phyloP scores from a whole-genome alignment of 495 filamentous ascomycete genomes.

The Neurospora africana region DNA sequence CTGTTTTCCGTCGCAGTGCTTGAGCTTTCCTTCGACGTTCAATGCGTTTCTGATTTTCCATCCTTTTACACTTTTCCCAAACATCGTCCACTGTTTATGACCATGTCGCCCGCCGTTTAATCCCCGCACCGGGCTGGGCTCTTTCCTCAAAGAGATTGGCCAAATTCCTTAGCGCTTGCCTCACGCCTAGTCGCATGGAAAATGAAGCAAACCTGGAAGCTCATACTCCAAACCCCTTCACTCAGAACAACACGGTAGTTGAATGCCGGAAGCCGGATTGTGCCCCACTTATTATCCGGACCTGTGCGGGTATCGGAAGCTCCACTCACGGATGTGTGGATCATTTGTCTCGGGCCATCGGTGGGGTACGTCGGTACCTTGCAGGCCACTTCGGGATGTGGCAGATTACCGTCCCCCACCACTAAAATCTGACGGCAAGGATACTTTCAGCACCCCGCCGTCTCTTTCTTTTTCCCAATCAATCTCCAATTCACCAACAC shows the following conservation, averaged over 20 bases:
- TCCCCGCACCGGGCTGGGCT: background rate
- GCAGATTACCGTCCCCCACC: background rate
- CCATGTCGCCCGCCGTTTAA: background rate
- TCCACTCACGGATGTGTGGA: background rate
- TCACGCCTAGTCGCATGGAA: background rate
- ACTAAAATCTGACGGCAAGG: background rate
- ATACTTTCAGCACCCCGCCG: background rate
- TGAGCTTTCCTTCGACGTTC: background rate
- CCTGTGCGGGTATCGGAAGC: background rate
- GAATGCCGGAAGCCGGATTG: background rate
- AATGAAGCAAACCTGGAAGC: background rate
- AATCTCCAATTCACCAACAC: background rate
- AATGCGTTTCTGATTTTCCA: background rate
- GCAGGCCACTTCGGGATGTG: background rate
- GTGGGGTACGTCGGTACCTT: background rate
- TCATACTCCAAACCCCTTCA: too few relatives aligned
- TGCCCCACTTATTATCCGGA: background rate
- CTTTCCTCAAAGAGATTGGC: background rate
- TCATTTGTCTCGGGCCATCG: background rate
- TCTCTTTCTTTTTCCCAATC: background rate
- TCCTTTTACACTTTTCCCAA: background rate
- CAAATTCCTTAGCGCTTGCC: background rate
- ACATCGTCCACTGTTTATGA: background rate
- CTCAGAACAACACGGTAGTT: background rate
- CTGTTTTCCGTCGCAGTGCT: background rate